Percentiles rank a stretch among this genome's conserved stretches.
Evolutionary conservation across 78 protist genomes (phyloP).

Genomic region (Guillardia theta): DNA sequence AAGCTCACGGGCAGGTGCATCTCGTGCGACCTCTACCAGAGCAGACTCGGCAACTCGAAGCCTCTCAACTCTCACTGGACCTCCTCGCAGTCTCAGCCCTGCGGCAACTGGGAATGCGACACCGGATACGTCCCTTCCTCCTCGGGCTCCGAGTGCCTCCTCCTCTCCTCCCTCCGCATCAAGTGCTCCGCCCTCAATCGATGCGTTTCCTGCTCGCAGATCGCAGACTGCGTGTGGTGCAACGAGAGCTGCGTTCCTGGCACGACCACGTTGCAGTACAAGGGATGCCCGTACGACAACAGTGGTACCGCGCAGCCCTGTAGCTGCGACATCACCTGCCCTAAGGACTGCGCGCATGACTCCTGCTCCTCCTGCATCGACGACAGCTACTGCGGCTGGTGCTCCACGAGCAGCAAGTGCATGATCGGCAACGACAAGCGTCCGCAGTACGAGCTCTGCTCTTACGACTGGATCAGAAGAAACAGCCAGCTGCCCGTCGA

Average conservation of each 20-base stretch:
- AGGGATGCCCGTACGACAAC: not conserved
- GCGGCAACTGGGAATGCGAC: not conserved
- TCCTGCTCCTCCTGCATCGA: not conserved
- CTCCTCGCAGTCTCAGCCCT: not conserved
- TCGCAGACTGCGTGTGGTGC: not conserved
- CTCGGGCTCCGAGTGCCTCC: not conserved
- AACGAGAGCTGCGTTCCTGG: not conserved
- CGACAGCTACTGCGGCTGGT: conserved; percentile 4
- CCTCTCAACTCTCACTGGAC: not conserved
- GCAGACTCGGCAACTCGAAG: not conserved
- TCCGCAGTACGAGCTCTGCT: not conserved
- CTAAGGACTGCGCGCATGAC: not conserved
- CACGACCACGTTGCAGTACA: not conserved
- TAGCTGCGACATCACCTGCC: not conserved
- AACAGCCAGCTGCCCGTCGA: not conserved
- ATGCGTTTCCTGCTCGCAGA: no score
- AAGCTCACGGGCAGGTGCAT: no score
- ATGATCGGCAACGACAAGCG: not conserved
- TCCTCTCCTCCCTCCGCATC: not conserved
- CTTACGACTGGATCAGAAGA: not conserved
- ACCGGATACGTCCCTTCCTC: not conserved
- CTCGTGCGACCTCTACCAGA: no score
- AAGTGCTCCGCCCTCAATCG: not conserved
- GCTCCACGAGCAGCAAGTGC: not conserved
- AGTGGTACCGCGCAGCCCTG: not conserved